Evolutionary conservation across 1,284 basidiomycete genomes (phyloP).

Genomic region (Heliocybe sulcata): DNA sequence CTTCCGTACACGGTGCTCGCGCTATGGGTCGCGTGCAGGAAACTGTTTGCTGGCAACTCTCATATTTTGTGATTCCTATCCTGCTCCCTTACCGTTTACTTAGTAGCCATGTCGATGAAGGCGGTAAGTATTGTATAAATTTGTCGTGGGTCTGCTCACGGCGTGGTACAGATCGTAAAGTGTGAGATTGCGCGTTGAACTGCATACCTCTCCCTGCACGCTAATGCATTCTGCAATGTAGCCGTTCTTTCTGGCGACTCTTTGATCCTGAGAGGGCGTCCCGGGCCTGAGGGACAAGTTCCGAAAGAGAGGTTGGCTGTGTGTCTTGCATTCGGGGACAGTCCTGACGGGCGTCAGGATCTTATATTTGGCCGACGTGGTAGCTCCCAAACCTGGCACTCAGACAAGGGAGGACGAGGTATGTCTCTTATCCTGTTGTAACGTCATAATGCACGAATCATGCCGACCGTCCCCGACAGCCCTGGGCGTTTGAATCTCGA

Average conservation of each 20-base stretch:
- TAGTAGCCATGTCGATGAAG: conserved; percentile 60
- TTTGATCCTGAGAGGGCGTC: conserved; percentile 72
- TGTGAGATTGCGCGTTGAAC: conserved; percentile 31
- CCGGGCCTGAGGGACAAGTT: conserved; percentile 74
- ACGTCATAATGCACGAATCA: too few species aligned
- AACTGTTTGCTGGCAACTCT: not conserved
- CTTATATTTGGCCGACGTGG: conserved; percentile 79
- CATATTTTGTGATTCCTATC: not conserved
- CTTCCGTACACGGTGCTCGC: too few species aligned
- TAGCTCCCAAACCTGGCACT: conserved; percentile 77
- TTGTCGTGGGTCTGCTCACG: conserved; percentile 14
- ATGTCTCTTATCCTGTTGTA: conserved; percentile 13
- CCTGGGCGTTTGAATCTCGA: conserved; percentile 88
- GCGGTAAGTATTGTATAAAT: conserved; percentile 38
- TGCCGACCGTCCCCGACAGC: too few species aligned
- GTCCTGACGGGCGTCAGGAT: conserved; percentile 42
- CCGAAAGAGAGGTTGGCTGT: conserved; percentile 75
- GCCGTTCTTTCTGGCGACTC: conserved; percentile 88
- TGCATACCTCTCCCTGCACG: conserved; percentile 7
- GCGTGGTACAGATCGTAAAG: conserved; percentile 64
- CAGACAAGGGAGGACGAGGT: conserved; percentile 84
- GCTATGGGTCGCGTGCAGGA: too few species aligned
- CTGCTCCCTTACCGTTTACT: too few species aligned
- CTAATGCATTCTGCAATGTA: conserved; percentile 25
- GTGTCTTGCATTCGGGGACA: conserved; percentile 5